Conservation (phyloP, 352 stramenopile genomes). For the Globisporangium emineosum region DNA sequence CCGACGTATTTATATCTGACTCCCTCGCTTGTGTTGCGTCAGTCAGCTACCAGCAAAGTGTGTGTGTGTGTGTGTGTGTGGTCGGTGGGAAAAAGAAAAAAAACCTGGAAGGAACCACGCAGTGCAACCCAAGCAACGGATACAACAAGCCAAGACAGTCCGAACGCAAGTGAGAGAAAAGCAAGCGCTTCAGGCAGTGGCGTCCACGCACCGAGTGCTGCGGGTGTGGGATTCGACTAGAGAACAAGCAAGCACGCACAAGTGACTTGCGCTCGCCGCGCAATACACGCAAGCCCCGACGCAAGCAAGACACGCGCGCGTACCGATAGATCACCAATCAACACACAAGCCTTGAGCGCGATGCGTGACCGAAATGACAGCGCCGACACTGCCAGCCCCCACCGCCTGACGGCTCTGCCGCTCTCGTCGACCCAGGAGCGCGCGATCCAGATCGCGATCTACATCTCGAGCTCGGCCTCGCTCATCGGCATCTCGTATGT, state of each 20-base stretch:
- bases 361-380: constrained; percentile 15
- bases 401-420: constrained; percentile 3
- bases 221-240: not conserved
- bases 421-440: constrained; percentile 27
- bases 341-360: not conserved
- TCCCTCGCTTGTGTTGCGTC: not conserved
- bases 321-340: too few relatives aligned
- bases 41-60: not conserved
- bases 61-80: not conserved
- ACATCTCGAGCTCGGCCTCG: constrained; percentile 49
- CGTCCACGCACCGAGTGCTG: too few relatives aligned
- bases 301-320: not conserved
- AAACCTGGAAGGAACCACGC: constrained; percentile 1
- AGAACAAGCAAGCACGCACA: constrained; percentile 1
- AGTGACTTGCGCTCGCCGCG: not conserved
- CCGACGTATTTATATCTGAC: constrained; percentile 9
- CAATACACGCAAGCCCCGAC: not conserved
- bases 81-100: not conserved
- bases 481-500: constrained; percentile 64
- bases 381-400: constrained; percentile 4
- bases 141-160: not conserved
- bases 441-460: constrained; percentile 41
- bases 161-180: not conserved
- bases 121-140: not conserved
- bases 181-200: not conserved